Percentiles rank a stretch among this genome's conserved stretches.
Conservation (phyloP, 139 green algal species). For the Gonium pectorale region DNA sequence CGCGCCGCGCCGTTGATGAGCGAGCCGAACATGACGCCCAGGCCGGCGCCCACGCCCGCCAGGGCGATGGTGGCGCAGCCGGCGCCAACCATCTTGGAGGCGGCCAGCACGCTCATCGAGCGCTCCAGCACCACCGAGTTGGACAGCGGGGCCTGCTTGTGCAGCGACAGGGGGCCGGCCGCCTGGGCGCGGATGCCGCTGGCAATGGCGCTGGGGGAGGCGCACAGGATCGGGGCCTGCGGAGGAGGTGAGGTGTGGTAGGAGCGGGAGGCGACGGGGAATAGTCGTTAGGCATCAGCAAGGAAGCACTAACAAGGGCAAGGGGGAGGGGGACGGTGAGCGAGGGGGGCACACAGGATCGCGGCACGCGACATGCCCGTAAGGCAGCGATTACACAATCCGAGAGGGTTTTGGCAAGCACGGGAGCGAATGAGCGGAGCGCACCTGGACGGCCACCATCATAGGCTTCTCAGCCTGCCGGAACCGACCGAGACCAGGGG, state of each 20-base stretch:
- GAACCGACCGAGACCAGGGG: too few relatives aligned
- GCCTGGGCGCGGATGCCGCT: slow-evolving; percentile 44
- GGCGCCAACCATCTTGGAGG: slow-evolving; percentile 81
- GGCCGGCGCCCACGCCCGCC: slow-evolving; percentile 76
- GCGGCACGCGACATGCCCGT: too few relatives aligned
- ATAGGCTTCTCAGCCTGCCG: slow-evolving; percentile 24
- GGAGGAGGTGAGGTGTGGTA: too few relatives aligned
- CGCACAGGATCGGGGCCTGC: slow-evolving; percentile 54
- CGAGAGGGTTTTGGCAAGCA: too few relatives aligned
- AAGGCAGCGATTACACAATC: too few relatives aligned
- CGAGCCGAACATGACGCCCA: slow-evolving; percentile 86
- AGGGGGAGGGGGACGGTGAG: too few relatives aligned
- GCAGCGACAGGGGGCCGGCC: slow-evolving; percentile 26
- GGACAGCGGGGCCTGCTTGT: slow-evolving; percentile 39
- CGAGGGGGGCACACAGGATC: too few relatives aligned
- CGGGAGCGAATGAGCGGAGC: background rate
- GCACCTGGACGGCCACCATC: slow-evolving; percentile 1
- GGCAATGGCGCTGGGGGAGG: slow-evolving; percentile 39
- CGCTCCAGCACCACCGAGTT: slow-evolving; percentile 39
- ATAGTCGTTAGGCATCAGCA: too few relatives aligned
- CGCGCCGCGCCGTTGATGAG: slow-evolving; percentile 82
- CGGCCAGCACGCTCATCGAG: slow-evolving; percentile 63
- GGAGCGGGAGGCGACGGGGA: too few relatives aligned
- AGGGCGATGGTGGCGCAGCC: slow-evolving; percentile 82
- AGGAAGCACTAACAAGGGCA: too few relatives aligned